A percentile compares a stretch with the other conserved stretches of the same genome.
Conservation (phyloP, 1,284 basidiomycete genomes). For the Cutaneotrichosporon mucoides region DNA sequence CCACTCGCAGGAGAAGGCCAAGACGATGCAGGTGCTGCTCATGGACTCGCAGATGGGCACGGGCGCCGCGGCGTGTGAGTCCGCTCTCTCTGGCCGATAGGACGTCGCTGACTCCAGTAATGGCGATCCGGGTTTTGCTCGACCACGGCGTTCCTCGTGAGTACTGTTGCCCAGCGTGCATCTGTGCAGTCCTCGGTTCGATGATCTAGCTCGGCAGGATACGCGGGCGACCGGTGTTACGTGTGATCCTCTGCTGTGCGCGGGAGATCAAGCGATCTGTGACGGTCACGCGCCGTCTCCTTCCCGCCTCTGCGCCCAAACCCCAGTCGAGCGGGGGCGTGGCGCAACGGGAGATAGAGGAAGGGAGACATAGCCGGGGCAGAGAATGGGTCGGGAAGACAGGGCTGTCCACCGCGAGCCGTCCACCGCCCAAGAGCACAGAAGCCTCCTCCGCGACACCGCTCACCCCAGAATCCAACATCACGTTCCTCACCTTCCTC, state of each 20-base stretch:
- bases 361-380: no score
- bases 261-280: no score
- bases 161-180: conserved; percentile 5
- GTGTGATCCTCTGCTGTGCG: not conserved
- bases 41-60: conserved; percentile 94
- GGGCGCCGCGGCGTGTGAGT: conserved; percentile 71
- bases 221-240: not conserved
- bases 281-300: no score
- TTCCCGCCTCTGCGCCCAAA: no score
- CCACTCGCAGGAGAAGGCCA: conserved; percentile 61
- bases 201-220: no score
- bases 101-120: conserved; percentile 49
- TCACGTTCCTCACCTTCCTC: conserved; percentile 85
- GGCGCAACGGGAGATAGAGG: no score
- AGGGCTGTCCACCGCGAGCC: no score
- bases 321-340: no score
- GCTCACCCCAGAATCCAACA: conserved; percentile 60
- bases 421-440: no score
- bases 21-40: conserved; percentile 77
- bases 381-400: no score
- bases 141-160: conserved; percentile 78
- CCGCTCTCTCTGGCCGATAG: not conserved
- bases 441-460: no score
- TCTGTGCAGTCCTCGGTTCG: not conserved
- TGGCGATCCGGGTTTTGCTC: conserved; percentile 91